A percentile compares a stretch with the other conserved stretches of the same genome.
Evolutionary conservation across 208 protist genomes (phyloP).

Genomic region (Crithidia mellificae): DNA sequence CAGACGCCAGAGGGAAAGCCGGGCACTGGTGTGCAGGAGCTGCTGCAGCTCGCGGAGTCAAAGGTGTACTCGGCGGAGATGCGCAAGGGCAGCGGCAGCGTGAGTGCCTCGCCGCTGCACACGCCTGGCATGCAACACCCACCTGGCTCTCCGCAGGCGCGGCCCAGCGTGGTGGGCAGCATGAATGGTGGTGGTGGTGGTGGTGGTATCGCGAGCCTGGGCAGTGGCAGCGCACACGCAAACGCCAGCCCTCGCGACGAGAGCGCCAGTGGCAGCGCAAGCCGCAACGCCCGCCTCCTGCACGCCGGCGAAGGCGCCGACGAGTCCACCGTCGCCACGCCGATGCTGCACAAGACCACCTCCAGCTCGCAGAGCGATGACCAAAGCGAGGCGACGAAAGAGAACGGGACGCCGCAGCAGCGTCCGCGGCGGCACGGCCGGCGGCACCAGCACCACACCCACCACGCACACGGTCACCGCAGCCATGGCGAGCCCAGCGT

Average conservation of each 20-base stretch:
- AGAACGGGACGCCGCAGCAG: conserved; percentile 6
- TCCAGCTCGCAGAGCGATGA: conserved; percentile 12
- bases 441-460: background rate
- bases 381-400: conserved; percentile 3
- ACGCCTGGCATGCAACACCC: background rate
- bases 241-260: conserved; percentile 4
- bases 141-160: background rate
- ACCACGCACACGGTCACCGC: background rate
- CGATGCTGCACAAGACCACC: conserved; percentile 2
- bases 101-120: conserved; percentile 1
- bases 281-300: conserved; percentile 1
- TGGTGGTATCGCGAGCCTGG: no score
- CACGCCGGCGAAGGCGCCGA: background rate
- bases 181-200: background rate
- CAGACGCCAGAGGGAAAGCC: conserved; percentile 12
- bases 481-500: background rate
- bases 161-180: background rate
- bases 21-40: conserved; percentile 15
- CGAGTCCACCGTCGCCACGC: background rate
- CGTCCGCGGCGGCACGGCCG: background rate
- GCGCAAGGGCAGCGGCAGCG: conserved; percentile 18
- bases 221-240: no score
- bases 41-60: conserved; percentile 5
- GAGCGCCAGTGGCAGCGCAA: conserved; percentile 10
- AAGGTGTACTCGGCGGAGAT: conserved; percentile 4